Conservation (phyloP, 805 yeast species). For the Candida saitoana region DNA sequence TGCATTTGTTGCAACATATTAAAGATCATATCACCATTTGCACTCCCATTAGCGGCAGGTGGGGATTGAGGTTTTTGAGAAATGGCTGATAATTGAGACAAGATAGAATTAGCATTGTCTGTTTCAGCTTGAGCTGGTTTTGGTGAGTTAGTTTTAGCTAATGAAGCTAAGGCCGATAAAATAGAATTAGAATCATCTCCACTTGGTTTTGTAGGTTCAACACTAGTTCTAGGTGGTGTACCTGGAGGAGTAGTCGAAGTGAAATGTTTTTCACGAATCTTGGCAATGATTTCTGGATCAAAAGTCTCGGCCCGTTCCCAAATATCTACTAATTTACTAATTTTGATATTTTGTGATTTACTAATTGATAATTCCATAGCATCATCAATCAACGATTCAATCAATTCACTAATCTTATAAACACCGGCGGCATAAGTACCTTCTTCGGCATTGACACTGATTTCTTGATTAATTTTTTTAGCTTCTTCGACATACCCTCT, state of each 20-base stretch:
- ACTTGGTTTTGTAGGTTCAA: slow-evolving; percentile 20
- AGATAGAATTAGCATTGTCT: slow-evolving; percentile 33
- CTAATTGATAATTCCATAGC: slow-evolving; percentile 51
- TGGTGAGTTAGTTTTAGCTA: slow-evolving; percentile 38
- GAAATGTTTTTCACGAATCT: slow-evolving; percentile 58
- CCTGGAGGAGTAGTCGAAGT: slow-evolving; percentile 68
- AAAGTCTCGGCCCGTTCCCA: slow-evolving; percentile 89
- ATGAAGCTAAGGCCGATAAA: slow-evolving; percentile 64
- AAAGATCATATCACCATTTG: slow-evolving; percentile 39
- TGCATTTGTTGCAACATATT: slow-evolving; percentile 54
- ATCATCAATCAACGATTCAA: slow-evolving; percentile 61
- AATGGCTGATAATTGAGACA: slow-evolving; percentile 42
- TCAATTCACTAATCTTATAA: slow-evolving; percentile 56
- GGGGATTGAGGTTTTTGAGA: slow-evolving; percentile 16
- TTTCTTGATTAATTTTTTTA: slow-evolving; percentile 47
- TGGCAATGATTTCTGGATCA: slow-evolving; percentile 48
- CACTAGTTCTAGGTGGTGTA: slow-evolving; percentile 42
- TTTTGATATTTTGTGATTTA: slow-evolving; percentile 62
- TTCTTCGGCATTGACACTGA: slow-evolving; percentile 48
- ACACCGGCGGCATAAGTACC: slow-evolving; percentile 78
- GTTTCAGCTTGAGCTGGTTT: slow-evolving; percentile 20
- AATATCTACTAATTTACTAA: slow-evolving; percentile 80
- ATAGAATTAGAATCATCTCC: slow-evolving; percentile 53
- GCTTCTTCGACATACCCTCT: slow-evolving; percentile 80
- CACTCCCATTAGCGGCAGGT: slow-evolving; percentile 12